Evolutionary conservation across 1,284 basidiomycete species (phyloP), one percentile per base, ranked within the genome.

Genomic region (Mycena citricolor): DNA sequence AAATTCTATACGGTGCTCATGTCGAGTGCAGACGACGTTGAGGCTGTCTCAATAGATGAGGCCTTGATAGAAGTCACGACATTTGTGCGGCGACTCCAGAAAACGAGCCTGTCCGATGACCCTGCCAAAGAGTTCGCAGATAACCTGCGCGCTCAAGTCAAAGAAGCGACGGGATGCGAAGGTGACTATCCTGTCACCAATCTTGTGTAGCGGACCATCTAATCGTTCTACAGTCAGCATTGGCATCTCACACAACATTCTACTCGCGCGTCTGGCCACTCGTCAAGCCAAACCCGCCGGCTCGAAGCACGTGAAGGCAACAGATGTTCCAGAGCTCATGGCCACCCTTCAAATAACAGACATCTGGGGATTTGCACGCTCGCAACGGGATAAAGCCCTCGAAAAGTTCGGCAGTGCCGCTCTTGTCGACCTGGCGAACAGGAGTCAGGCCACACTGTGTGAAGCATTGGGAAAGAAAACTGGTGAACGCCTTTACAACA

Each of bases 21-120:
- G 77, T 71, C 76, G 0, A 83, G 91, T 57, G 88, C 92, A 4
- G 93, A 97, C 57, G 90, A 94, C 53, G 73, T 98, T 4, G 86
- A 98, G 67, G 94, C 94, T 1, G 94, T 97, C 2, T 95, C 92
- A 5, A 89, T 99, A 2, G 95, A 99, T 55, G 95, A 99, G 63
- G 94, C 93, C 1, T 74, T 98, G 8, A 80, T 98, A 48, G 94
- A 98, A 45, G 90, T 94, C 4, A 86, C 90, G 0, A 77, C 69
- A 8, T 14, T n/a, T 8, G 16, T 38, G 7, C 36, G 36, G 8
- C 14, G 13, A 5, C 29, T 25, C 8, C n/a, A n/a, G n/a, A n/a
- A n/a, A n/a, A 77, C 79, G 0, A 58, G 54, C 21, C 44, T 54
- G 1, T 37, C 41, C 17, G 49, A 58, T 22, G 79, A 87, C 55